Evolutionary conservation across 1,284 basidiomycete genomes (phyloP), one percentile per base, ranked within the genome.

Genomic region (Ganoderma resinaceum): DNA sequence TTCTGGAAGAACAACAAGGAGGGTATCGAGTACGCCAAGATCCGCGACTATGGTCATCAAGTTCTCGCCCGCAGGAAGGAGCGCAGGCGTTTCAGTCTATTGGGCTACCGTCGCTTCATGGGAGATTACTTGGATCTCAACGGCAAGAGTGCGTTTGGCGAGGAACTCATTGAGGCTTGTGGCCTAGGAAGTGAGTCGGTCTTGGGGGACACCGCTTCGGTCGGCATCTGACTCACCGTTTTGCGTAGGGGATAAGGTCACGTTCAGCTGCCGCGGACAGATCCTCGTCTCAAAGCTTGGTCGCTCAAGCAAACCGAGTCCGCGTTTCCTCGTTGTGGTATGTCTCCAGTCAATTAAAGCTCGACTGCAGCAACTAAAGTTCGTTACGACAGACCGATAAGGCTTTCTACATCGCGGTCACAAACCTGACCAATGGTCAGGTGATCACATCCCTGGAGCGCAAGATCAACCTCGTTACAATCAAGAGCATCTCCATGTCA

Each of bases 1-100:
- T 98, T 98, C 88, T 99, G 97, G 97, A 95, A 93, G 83, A 96
- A 96, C 80, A 98, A 99, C 85, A 98, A 98, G 80, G 96, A 99
- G 78, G 88, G 88, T 26, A 87, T 99, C 63, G 93, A 90, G 31
- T 98, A 96, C 79, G 91, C 94, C 16, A 91, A 97, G 78, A 85
- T 95, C 70, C 89, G 98, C 42, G 97, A 99, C 74, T 95, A 98
- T 74, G 96, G 97, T 0, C 97, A 99, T 79, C 91, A 97, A 77
- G 86, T 99, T 18, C 87, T 99, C 3, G 96, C 91, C 6, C 90
- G 93, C 2, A 87, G 97, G 73, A 99, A 99, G 83, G 98, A 99
- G 82, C 88, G 98, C 53, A 86, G 98, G 67, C 85, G 97, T 52
- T 99, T 95, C 82, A 97, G 95, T 87, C 83, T 99, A 73, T 86